Percentiles rank a stretch among this genome's conserved stretches.
Evolutionary conservation across 208 protist species (phyloP).

Genomic region (Acanthamoeba sp.): DNA sequence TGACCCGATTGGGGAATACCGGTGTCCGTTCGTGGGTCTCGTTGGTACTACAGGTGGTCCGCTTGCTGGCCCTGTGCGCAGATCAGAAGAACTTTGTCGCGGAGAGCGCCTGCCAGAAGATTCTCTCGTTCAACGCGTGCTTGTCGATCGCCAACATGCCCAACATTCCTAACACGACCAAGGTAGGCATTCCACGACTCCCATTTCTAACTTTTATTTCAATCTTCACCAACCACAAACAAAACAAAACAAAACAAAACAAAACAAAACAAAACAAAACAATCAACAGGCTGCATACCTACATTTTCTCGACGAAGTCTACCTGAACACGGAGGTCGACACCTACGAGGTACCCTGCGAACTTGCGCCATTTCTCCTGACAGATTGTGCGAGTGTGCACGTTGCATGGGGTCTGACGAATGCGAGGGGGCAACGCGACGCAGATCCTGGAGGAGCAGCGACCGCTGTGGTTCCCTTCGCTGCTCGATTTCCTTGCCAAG

Average conservation of each 20-base stretch:
- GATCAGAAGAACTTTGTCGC: slow-evolving; percentile 75
- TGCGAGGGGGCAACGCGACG: background rate
- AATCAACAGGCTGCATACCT: slow-evolving; percentile 57
- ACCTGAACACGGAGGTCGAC: slow-evolving; percentile 72
- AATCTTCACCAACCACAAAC: too few species aligned
- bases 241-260: too few species aligned
- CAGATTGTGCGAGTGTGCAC: too few species aligned
- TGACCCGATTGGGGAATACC: too few species aligned
- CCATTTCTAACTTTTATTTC: too few species aligned
- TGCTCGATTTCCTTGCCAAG: slow-evolving; percentile 24
- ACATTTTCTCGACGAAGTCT: slow-evolving; percentile 71
- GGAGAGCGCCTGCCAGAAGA: slow-evolving; percentile 73
- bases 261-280: too few species aligned
- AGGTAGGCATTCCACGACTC: too few species aligned
- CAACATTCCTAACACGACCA: slow-evolving; percentile 55
- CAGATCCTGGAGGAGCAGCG: slow-evolving; percentile 68
- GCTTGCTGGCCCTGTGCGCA: slow-evolving; percentile 59
- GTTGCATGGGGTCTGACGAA: too few species aligned
- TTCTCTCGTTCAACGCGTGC: slow-evolving; percentile 52
- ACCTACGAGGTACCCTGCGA: slow-evolving; percentile 64
- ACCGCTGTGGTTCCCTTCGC: slow-evolving; percentile 31
- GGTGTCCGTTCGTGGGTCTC: background rate
- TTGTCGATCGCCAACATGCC: slow-evolving; percentile 56
- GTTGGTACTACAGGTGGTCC: slow-evolving; percentile 45
- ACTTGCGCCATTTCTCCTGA: too few species aligned